These are phyloP conservation scores for Aureobasidium mangrovei DNA, from an alignment of 2,329 filamentous ascomycete genomes.

Conservation along the genomic window DNA sequence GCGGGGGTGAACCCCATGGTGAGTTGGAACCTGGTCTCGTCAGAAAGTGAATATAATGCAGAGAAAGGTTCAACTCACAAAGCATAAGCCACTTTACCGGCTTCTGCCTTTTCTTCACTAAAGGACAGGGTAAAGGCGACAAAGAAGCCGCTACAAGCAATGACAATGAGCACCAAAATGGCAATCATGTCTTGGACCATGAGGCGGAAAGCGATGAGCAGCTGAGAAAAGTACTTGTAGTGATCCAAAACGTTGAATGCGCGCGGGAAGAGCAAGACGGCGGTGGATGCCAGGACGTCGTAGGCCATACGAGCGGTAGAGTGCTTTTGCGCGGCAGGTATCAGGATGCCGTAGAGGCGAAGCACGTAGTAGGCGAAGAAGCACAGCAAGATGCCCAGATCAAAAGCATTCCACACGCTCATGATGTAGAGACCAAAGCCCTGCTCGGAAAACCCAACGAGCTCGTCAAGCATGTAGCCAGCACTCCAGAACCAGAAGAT, in stretches of 20 bases:
- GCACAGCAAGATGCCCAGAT: conserved; percentile 77
- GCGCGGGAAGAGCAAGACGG: conserved; percentile 79
- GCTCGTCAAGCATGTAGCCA: conserved; percentile 91
- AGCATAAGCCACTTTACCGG: conserved; percentile 71
- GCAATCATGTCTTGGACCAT: conserved; percentile 88
- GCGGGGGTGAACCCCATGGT: conserved; percentile 94
- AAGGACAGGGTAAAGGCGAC: conserved; percentile 86
- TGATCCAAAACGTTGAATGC: conserved; percentile 91
- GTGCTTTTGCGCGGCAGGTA: conserved; percentile 60
- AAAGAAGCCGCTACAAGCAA: conserved; percentile 89
- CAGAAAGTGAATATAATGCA: not conserved
- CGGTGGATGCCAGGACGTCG: conserved; percentile 86
- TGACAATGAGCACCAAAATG: conserved; percentile 73
- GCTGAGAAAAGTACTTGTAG: conserved; percentile 90
- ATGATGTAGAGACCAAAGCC: conserved; percentile 94
- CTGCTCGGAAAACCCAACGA: conserved; percentile 93
- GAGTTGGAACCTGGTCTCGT: conserved; percentile 59
- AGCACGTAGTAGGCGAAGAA: conserved; percentile 85
- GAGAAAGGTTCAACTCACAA: conserved; percentile 35
- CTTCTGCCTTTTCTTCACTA: conserved; percentile 57
- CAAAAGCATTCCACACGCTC: conserved; percentile 96
- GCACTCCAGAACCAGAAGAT: conserved; percentile 98
- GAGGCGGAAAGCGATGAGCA: conserved; percentile 85
- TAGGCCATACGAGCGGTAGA: conserved; percentile 78
- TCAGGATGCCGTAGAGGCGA: conserved; percentile 76